Percentiles rank a stretch among this genome's conserved stretches.
phyloP scores from a whole-genome alignment of 176 grass and related monocot genomes.

The Ensete glaucum region DNA sequence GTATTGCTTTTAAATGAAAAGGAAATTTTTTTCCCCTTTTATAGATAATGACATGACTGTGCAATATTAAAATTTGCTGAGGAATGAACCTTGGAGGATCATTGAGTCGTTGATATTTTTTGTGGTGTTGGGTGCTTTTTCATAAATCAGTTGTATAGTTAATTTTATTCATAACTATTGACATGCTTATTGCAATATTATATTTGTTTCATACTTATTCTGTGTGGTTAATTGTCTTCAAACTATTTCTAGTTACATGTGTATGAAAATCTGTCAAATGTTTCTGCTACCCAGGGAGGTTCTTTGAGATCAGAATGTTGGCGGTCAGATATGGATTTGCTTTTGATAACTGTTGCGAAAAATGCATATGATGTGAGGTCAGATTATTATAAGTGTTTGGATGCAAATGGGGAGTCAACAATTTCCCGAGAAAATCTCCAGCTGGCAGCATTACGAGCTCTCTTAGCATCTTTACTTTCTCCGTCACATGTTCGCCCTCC shows the following conservation, averaged over 20 bases:
- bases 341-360: slow-evolving; percentile 67
- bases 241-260: background rate
- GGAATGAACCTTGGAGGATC: too few relatives aligned
- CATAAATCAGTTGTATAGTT: too few relatives aligned
- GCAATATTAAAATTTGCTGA: too few relatives aligned
- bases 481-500: slow-evolving; percentile 42
- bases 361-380: slow-evolving; percentile 33
- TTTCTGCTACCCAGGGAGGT: slow-evolving; percentile 42
- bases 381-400: slow-evolving; percentile 25
- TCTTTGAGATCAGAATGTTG: slow-evolving; percentile 43
- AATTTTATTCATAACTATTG: too few relatives aligned
- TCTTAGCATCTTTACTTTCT: slow-evolving; percentile 76
- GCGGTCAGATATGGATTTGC: slow-evolving; percentile 50
- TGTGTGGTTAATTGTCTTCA: background rate
- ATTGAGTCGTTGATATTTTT: background rate
- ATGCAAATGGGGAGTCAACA: slow-evolving; percentile 26
- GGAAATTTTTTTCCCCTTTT: too few relatives aligned
- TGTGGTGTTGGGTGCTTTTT: background rate
- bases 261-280: background rate
- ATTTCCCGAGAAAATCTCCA: slow-evolving; percentile 33
- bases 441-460: slow-evolving; percentile 54
- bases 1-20: too few relatives aligned
- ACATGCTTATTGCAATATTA: too few relatives aligned
- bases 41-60: too few relatives aligned
- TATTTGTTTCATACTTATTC: too few relatives aligned